Base-by-base conservation (phyloP, 2,329 filamentous ascomycete species). In the Ophiosphaerella narmari region DNA sequence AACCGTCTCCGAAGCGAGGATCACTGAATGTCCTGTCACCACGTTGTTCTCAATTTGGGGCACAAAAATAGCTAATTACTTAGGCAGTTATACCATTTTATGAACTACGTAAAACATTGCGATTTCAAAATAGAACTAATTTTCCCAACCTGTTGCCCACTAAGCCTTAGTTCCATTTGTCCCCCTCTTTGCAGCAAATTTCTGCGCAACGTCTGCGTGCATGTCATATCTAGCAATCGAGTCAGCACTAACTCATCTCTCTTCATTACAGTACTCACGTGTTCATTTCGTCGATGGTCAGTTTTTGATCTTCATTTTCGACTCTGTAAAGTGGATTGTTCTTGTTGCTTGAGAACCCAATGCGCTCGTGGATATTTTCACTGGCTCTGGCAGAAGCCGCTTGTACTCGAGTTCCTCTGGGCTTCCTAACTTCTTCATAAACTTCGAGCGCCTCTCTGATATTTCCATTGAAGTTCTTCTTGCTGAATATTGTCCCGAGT, bases 211-310 rank as follows among this genome's bases (percentile, higher is more conserved):
- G 26, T 41, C 39, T 12, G 14, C 26, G 12, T 41, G 21, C 39
- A 41, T 41, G 26, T 41, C 39, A 14, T 38, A 38, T 18, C 36
- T 38, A 23, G 4, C 11, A 12, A 12, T 18, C 4, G 2, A 23
- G 14, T 38, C 21, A 38, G 36, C 36, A 12, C 16, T 6, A 18
- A 6, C 16, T 38, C 14, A 38, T 12, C 11, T 21, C 9, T 18
- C 36, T 38, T 14, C n/a, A 6, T 18, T 13, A 18, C 4, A 7
- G 16, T 23, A 38, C 36, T 38, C 41, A 48, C 21, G 6, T 21
- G 52, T 87, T 87, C 83, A 87, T 87, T 65, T 88, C 85, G 54
- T 86, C 83, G 43, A 87, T 86, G 0, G 85, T 87, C 26, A 87
- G 63, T 54, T 85, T 84, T 39, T 81, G 78, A 56, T 76, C 80